These are phyloP conservation scores for Talaromyces marneffei DNA, from an alignment of 2,329 filamentous ascomycete genomes.

Conservation along the genomic window DNA sequence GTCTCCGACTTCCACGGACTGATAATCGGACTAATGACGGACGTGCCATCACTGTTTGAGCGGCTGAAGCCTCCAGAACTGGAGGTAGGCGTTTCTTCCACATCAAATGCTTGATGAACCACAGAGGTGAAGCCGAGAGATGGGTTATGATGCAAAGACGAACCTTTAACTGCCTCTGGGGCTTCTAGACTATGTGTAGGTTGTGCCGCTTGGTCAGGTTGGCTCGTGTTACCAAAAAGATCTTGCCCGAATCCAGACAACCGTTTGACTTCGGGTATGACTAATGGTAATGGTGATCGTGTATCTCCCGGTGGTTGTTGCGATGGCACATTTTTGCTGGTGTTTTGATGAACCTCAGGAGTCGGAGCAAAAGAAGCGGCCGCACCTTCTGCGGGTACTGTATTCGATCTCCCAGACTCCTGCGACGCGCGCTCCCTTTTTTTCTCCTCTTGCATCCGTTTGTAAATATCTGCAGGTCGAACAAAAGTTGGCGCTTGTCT, in stretches of 20 bases:
- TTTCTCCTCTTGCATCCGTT: conserved; percentile 61
- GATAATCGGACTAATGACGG: conserved; percentile 62
- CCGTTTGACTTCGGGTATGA: conserved; percentile 40
- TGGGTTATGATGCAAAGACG: conserved; percentile 45
- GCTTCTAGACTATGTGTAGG: conserved; percentile 6
- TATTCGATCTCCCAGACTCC: background rate
- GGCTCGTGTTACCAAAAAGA: conserved; percentile 19
- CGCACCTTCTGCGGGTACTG: background rate
- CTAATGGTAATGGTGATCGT: conserved; percentile 17
- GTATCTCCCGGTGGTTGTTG: background rate
- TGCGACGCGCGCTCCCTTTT: conserved; percentile 41
- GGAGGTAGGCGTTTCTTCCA: conserved; percentile 49
- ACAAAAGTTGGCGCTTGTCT: conserved; percentile 59
- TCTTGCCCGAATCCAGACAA: conserved; percentile 36
- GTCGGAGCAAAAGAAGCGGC: background rate
- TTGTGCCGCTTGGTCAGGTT: conserved; percentile 13
- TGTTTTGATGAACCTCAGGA: background rate
- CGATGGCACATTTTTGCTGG: background rate
- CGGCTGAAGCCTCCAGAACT: conserved; percentile 50
- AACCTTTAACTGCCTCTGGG: conserved; percentile 20
- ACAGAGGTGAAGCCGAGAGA: conserved; percentile 54
- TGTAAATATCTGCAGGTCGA: conserved; percentile 72
- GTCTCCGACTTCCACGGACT: conserved; percentile 33
- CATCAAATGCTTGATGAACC: conserved; percentile 62
- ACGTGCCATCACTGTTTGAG: conserved; percentile 59